A percentile compares a stretch with the other conserved stretches of the same genome.
phyloP scores from a whole-genome alignment of 495 filamentous ascomycete genomes.

The Neurospora tetrasperma region DNA sequence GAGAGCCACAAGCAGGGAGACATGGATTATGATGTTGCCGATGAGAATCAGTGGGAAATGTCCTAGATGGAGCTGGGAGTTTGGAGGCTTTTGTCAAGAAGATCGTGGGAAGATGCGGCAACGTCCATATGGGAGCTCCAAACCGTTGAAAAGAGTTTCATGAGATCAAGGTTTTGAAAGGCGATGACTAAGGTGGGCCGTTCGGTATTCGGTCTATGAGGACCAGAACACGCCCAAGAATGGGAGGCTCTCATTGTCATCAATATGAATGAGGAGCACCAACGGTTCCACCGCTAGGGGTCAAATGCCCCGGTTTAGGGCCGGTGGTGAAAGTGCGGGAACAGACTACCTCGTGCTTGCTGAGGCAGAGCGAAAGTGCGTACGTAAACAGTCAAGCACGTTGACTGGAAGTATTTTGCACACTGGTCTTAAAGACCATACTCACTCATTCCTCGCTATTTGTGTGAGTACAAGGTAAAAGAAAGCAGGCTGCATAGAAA shows the following conservation, averaged over 20 bases:
- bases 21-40: constrained; percentile 37
- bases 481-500: background rate
- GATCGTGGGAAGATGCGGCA: background rate
- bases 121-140: too few relatives aligned
- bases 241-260: background rate
- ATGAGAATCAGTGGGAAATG: constrained; percentile 32
- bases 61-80: background rate
- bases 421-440: background rate
- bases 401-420: background rate
- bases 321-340: background rate
- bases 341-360: background rate
- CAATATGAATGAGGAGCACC: background rate
- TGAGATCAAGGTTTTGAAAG: background rate
- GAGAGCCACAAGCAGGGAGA: constrained; percentile 14
- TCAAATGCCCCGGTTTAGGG: background rate
- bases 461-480: background rate
- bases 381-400: too few relatives aligned
- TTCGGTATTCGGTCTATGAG: background rate
- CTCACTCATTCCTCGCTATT: background rate
- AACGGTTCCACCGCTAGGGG: background rate
- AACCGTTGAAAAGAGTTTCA: background rate
- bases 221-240: background rate
- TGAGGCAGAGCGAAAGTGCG: background rate
- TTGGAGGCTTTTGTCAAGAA: background rate
- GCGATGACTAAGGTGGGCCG: background rate